Evolutionary conservation across 2,329 filamentous ascomycete genomes (phyloP).

Genomic region (Tolypocladium cylindrosporum): DNA sequence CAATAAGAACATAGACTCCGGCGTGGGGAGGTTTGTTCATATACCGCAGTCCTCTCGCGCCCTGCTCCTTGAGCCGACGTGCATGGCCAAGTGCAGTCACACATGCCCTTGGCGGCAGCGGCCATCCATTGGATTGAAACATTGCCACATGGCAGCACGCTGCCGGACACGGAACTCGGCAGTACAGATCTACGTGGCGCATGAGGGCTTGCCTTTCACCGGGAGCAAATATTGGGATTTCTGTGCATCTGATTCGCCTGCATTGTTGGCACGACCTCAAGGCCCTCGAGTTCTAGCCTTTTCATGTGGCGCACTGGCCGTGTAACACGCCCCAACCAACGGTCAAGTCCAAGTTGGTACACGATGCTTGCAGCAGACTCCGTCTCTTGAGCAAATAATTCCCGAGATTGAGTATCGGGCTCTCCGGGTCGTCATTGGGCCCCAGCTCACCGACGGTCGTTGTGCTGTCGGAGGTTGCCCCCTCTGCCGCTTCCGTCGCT

Average conservation of each 20-base stretch:
- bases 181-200: neutral
- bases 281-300: neutral
- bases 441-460: conserved; percentile 9
- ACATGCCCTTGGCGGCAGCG: neutral
- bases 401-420: neutral
- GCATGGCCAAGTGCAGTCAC: conserved; percentile 5
- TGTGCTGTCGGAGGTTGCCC: conserved; percentile 14
- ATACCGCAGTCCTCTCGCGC: neutral
- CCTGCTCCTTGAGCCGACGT: neutral
- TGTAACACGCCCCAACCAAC: neutral
- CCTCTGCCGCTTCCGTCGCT: conserved; percentile 9
- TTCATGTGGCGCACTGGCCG: neutral
- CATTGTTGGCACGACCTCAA: neutral
- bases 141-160: conserved; percentile 36
- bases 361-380: neutral
- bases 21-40: neutral
- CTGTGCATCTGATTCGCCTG: neutral
- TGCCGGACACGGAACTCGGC: conserved; percentile 27
- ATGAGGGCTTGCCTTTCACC: neutral
- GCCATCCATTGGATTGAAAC: conserved; percentile 12
- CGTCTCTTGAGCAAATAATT: neutral
- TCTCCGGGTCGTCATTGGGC: neutral
- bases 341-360: neutral
- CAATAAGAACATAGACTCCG: neutral
- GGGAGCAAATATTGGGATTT: neutral